phyloP scores from a whole-genome alignment of 768 basidiomycete genomes.

The Termitomyces sp. region DNA sequence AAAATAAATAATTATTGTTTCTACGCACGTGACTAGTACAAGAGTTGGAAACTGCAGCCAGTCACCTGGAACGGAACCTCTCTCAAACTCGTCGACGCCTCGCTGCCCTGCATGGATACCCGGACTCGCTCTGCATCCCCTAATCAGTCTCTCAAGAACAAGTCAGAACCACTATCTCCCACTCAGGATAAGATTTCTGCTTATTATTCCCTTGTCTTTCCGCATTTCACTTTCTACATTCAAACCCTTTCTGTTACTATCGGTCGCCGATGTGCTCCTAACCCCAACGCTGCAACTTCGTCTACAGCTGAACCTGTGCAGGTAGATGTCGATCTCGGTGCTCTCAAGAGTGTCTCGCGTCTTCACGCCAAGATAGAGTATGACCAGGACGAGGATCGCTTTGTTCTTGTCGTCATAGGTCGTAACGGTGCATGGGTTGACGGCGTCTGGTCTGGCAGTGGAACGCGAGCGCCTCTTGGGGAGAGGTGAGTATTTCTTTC shows the following conservation, averaged over 20 bases:
- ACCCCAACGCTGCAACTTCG: conserved; percentile 40
- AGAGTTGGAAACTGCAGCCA: conserved; percentile 10
- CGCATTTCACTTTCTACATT: conserved; percentile 93
- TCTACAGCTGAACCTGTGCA: conserved; percentile 52
- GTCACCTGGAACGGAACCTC: conserved; percentile 7
- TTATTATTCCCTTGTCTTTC: conserved; percentile 92
- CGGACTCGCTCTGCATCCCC: conserved; percentile 36
- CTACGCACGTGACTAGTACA: conserved; percentile 9
- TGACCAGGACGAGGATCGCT: conserved; percentile 84
- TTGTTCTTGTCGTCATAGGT: conserved; percentile 88
- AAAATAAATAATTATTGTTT: background rate
- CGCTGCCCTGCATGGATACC: conserved; percentile 32
- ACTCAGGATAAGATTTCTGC: conserved; percentile 79
- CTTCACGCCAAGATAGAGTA: conserved; percentile 95
- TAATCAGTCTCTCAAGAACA: conserved; percentile 18
- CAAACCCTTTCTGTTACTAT: conserved; percentile 93
- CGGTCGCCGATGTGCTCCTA: conserved; percentile 77
- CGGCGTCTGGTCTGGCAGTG: conserved; percentile 90
- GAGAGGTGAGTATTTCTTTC: conserved; percentile 52
- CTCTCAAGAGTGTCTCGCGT: conserved; percentile 95
- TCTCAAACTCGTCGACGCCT: conserved; percentile 14
- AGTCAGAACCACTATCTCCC: conserved; percentile 27
- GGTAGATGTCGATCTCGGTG: conserved; percentile 89
- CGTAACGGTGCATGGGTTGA: conserved; percentile 98
- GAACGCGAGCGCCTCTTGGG: conserved; percentile 77